Percentiles rank a stretch among this genome's conserved stretches.
Evolutionary conservation across 805 yeast genomes (phyloP).

Genomic region (Wilhelminamyces savonicus): DNA sequence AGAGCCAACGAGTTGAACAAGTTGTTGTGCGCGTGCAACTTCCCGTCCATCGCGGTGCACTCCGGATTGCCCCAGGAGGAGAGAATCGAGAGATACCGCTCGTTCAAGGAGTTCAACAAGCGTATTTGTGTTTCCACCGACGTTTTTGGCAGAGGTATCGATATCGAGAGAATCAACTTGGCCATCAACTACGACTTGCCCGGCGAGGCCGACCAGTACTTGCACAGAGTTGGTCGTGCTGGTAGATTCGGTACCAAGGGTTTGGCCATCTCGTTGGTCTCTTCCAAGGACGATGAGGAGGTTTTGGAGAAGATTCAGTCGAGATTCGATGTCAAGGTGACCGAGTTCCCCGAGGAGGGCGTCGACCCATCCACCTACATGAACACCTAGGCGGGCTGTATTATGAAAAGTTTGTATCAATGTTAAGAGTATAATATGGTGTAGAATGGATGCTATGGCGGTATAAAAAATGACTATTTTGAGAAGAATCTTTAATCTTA

Average conservation of each 20-base stretch:
- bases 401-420: not conserved
- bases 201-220: constrained; percentile 92
- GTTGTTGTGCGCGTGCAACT: constrained; percentile 83
- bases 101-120: constrained; percentile 95
- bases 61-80: constrained; percentile 95
- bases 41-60: constrained; percentile 97
- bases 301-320: constrained; percentile 90
- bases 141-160: constrained; percentile 99
- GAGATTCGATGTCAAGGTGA: constrained; percentile 92
- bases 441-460: no score
- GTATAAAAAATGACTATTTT: no score
- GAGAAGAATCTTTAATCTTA: no score
- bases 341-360: constrained; percentile 96
- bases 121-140: constrained; percentile 98
- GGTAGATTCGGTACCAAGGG: constrained; percentile 99
- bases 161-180: constrained; percentile 95
- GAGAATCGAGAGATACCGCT: constrained; percentile 93
- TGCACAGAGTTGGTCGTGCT: constrained; percentile 99
- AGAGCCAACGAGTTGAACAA: constrained; percentile 91
- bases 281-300: constrained; percentile 82
- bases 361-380: constrained; percentile 96
- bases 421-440: no score
- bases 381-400: constrained; percentile 58
- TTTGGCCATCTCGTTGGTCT: constrained; percentile 86
- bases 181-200: constrained; percentile 98